These are phyloP conservation scores for Tricholomella constricta DNA, from an alignment of 768 basidiomycete genomes.

Conservation along the genomic window DNA sequence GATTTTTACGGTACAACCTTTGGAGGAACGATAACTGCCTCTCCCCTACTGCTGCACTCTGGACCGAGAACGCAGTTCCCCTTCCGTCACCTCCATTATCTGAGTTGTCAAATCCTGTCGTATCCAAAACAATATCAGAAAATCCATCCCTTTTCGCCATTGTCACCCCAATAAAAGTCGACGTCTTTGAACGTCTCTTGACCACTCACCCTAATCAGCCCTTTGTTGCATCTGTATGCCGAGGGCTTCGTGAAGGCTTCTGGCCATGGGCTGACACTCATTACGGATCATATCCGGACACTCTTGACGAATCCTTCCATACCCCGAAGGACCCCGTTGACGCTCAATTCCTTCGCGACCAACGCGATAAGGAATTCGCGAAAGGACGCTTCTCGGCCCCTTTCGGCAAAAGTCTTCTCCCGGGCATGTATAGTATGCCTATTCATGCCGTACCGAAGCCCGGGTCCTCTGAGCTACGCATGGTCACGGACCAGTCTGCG, in stretches of 20 bases:
- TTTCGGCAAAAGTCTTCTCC: slow-evolving; percentile 28
- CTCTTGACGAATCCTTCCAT: neutral
- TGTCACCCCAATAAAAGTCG: neutral
- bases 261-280: slow-evolving; percentile 37
- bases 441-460: slow-evolving; percentile 37
- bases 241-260: slow-evolving; percentile 39
- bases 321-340: neutral
- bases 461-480: slow-evolving; percentile 25
- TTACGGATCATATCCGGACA: neutral
- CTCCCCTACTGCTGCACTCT: slow-evolving; percentile 13
- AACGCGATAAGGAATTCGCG: neutral
- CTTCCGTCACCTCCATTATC: neutral
- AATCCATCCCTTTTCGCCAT: neutral
- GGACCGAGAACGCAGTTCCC: slow-evolving; percentile 21
- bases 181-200: neutral
- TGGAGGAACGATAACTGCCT: neutral
- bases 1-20: neutral
- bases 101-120: neutral
- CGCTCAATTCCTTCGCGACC: neutral
- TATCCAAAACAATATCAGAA: neutral
- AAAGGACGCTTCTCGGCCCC: slow-evolving; percentile 16
- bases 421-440: neutral
- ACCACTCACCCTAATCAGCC: slow-evolving; percentile 35
- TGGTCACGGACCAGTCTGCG: slow-evolving; percentile 40
- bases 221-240: too few species aligned